A percentile compares a stretch with the other conserved stretches of the same genome.
These are phyloP conservation scores for Cercospora citrullina DNA, from an alignment of 2,329 filamentous ascomycete species.

Conservation along the genomic window DNA sequence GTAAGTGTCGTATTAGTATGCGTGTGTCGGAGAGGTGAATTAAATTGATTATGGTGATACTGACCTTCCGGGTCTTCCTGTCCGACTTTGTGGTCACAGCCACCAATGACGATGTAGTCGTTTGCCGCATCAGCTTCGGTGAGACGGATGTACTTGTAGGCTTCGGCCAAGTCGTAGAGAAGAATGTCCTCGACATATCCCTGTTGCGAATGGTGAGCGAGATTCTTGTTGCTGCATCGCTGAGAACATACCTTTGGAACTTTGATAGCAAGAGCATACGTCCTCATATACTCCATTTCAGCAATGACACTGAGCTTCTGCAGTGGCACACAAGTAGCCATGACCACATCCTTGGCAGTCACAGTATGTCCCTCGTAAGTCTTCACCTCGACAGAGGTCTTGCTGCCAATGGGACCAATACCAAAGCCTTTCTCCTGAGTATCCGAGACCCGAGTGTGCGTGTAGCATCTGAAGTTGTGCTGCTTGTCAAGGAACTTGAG, in stretches of 20 bases:
- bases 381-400: conserved; percentile 47
- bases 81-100: conserved; percentile 61
- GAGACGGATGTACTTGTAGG: conserved; percentile 58
- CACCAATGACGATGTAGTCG: conserved; percentile 59
- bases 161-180: conserved; percentile 56
- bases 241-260: conserved; percentile 51
- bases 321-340: conserved; percentile 58
- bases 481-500: conserved; percentile 55
- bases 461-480: conserved; percentile 56
- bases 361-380: conserved; percentile 52
- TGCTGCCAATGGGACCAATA: conserved; percentile 48
- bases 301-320: conserved; percentile 57
- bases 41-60: not conserved
- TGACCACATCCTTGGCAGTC: conserved; percentile 51
- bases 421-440: conserved; percentile 53
- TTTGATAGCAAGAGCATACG: conserved; percentile 59
- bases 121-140: conserved; percentile 55
- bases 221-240: too few relatives aligned
- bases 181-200: conserved; percentile 56
- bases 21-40: not conserved
- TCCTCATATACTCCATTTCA: conserved; percentile 56
- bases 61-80: conserved; percentile 43
- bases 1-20: not conserved
- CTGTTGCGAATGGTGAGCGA: not conserved
- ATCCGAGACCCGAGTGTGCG: conserved; percentile 51